Evolutionary conservation across 495 filamentous ascomycete genomes (phyloP).

Genomic region (Podospora appendiculata): DNA sequence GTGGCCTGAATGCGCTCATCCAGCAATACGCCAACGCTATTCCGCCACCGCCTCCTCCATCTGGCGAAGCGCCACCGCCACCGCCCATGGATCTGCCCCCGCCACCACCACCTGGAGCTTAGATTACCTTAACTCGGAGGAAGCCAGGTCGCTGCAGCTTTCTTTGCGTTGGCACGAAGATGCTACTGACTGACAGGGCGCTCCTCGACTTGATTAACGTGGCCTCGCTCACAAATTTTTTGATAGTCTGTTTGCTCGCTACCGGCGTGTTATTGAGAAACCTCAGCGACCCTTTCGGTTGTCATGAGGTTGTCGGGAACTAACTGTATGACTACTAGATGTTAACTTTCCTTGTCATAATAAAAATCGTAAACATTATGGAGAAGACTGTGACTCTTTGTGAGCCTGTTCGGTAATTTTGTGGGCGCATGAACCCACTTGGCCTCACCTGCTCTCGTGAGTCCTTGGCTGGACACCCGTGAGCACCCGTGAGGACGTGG

Average conservation of each 20-base stretch:
- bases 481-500: too few species aligned
- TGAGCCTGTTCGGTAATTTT: too few species aligned
- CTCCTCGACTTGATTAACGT: constrained; percentile 5
- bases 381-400: too few species aligned
- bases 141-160: not conserved
- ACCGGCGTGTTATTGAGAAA: not conserved
- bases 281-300: not conserved
- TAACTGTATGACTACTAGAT: constrained; percentile 14
- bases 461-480: too few species aligned
- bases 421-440: too few species aligned
- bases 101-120: constrained; percentile 58
- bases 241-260: not conserved
- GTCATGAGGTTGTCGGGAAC: constrained; percentile 3
- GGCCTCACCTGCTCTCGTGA: too few species aligned
- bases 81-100: constrained; percentile 71
- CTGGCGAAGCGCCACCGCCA: constrained; percentile 61
- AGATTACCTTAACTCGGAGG: constrained; percentile 3
- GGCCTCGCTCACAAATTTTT: constrained; percentile 2
- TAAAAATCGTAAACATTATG: too few species aligned
- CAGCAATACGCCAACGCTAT: constrained; percentile 55
- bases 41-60: constrained; percentile 46
- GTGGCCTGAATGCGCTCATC: constrained; percentile 55
- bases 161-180: not conserved
- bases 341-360: not conserved
- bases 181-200: constrained; percentile 20